Conservation (phyloP, 495 filamentous ascomycete species). For the Talaromyces trachyspermus region DNA sequence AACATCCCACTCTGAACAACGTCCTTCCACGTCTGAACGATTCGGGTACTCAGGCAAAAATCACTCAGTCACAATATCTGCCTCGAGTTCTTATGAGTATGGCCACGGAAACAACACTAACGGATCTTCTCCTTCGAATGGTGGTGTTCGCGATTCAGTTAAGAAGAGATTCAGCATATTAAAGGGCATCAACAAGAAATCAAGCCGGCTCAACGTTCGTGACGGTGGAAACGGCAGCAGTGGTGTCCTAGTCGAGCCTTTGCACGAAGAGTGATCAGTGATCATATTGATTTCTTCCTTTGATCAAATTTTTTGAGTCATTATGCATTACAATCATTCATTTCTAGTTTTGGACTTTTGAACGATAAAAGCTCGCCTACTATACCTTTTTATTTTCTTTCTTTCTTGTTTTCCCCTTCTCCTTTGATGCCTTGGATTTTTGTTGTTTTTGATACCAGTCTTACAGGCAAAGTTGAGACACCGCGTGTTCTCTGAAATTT, state of each 20-base stretch:
- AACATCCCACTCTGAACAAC: slow-evolving; percentile 7
- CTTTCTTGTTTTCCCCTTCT: too few relatives aligned
- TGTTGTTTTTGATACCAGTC: slow-evolving; percentile 11
- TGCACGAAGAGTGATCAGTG: slow-evolving; percentile 32
- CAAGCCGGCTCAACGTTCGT: slow-evolving; percentile 36
- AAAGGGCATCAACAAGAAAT: slow-evolving; percentile 38
- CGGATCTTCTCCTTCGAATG: slow-evolving; percentile 8
- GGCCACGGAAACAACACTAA: slow-evolving; percentile 10
- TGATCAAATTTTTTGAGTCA: slow-evolving; percentile 1
- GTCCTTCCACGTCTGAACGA: slow-evolving; percentile 6
- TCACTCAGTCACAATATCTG: neutral
- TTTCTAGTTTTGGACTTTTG: slow-evolving; percentile 11
- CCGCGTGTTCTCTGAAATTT: neutral
- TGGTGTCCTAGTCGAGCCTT: slow-evolving; percentile 15
- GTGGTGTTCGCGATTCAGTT: slow-evolving; percentile 37
- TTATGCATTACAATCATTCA: slow-evolving; percentile 5
- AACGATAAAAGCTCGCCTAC: too few relatives aligned
- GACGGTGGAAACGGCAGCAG: slow-evolving; percentile 14
- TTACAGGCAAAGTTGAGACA: slow-evolving; percentile 4
- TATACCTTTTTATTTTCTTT: slow-evolving; percentile 8
- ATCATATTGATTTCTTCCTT: slow-evolving; percentile 5
- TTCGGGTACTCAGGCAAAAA: neutral
- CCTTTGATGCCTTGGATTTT: slow-evolving; percentile 13
- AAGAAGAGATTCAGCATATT: slow-evolving; percentile 41
- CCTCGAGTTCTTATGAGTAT: slow-evolving; percentile 2